These are phyloP conservation scores for Mycena vitilis DNA, from an alignment of 768 basidiomycete species.

Conservation along the genomic window DNA sequence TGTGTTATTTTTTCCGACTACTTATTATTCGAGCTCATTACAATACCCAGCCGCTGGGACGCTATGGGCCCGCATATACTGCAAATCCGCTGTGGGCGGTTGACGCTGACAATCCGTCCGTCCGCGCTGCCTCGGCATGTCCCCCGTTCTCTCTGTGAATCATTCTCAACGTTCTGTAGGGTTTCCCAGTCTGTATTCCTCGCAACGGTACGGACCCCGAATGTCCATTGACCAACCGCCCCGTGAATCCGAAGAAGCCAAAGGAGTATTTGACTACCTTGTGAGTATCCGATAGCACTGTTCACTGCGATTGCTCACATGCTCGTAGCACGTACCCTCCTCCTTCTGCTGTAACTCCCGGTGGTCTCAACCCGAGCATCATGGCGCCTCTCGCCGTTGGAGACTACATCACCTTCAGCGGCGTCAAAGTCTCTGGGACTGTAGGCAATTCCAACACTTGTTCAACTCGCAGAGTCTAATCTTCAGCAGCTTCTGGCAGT, in stretches of 20 bases:
- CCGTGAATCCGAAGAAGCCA: neutral
- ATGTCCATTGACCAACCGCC: constrained; percentile 8
- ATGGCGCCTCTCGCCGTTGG: constrained; percentile 22
- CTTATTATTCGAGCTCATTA: neutral
- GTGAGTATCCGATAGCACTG: neutral
- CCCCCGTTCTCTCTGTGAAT: constrained; percentile 19
- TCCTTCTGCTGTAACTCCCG: constrained; percentile 25
- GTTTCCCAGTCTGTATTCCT: constrained; percentile 22
- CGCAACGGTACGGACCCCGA: constrained; percentile 10
- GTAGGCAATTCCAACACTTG: constrained; percentile 15
- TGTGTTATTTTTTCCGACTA: neutral
- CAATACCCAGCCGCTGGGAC: neutral
- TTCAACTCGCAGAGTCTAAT: neutral
- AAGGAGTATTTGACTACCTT: neutral
- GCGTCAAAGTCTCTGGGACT: constrained; percentile 23
- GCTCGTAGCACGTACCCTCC: constrained; percentile 12
- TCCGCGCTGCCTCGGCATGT: constrained; percentile 31
- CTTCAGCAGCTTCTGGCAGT: neutral
- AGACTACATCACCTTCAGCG: constrained; percentile 39
- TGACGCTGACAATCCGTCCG: constrained; percentile 35
- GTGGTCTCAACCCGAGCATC: neutral
- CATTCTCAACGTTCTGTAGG: neutral
- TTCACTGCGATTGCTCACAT: neutral
- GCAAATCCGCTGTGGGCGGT: constrained; percentile 35
- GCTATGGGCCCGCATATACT: neutral